Evolutionary conservation across 352 stramenopile species (phyloP).

Genomic region (Globisporangium recalcitrans): DNA sequence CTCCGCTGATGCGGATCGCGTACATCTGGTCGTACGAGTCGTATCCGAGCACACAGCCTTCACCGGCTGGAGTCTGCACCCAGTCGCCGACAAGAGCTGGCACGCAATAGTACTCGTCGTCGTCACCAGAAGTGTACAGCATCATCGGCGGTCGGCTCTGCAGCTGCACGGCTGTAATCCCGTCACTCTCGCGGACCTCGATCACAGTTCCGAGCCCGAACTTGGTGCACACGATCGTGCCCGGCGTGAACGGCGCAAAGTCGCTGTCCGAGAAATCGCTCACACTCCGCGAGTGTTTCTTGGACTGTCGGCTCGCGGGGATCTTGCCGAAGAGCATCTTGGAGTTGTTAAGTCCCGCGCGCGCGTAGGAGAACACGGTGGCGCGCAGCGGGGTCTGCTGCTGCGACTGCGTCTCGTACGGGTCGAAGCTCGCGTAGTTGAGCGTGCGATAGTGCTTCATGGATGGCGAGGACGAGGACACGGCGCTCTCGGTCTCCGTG

Average conservation of each 20-base stretch:
- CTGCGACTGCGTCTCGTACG: constrained; percentile 13
- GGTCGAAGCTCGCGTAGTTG: constrained; percentile 16
- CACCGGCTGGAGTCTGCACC: constrained; percentile 50
- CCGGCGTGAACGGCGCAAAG: constrained; percentile 28
- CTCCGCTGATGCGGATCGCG: constrained; percentile 35
- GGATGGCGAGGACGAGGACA: constrained; percentile 34
- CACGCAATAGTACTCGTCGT: constrained; percentile 48
- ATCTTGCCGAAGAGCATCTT: constrained; percentile 50
- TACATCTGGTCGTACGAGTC: constrained; percentile 48
- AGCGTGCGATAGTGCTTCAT: constrained; percentile 16
- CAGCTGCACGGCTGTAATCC: constrained; percentile 44
- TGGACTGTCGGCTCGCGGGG: constrained; percentile 7
- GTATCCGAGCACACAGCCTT: constrained; percentile 50
- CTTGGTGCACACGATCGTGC: constrained; percentile 48
- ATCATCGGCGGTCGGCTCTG: constrained; percentile 34
- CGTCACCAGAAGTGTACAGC: constrained; percentile 26
- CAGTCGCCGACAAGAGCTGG: constrained; percentile 53
- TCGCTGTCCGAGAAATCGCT: constrained; percentile 43
- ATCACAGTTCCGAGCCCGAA: constrained; percentile 63
- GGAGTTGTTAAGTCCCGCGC: constrained; percentile 35
- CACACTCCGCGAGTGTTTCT: constrained; percentile 35
- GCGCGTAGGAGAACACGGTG: constrained; percentile 49
- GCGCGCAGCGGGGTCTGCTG: constrained; percentile 19
- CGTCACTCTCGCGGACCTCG: constrained; percentile 43
- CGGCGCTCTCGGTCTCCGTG: constrained; percentile 58